These are phyloP conservation scores for Amniculicola lignicola DNA, from an alignment of 495 filamentous ascomycete genomes.

Conservation along the genomic window DNA sequence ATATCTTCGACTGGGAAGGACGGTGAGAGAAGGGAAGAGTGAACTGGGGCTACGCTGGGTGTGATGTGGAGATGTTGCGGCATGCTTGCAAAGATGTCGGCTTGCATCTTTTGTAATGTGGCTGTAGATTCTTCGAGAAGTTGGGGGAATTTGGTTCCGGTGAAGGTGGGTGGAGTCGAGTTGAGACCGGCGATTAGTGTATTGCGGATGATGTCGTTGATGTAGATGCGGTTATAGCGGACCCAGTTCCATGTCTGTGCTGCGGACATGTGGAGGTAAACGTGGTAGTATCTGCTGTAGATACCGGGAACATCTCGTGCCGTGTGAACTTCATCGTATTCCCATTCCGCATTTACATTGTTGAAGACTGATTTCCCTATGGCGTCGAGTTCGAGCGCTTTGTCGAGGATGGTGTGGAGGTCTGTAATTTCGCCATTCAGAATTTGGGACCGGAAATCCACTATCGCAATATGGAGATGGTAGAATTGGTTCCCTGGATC, in stretches of 20 bases:
- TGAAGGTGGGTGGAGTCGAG: conserved; percentile 4
- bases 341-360: conserved; percentile 1
- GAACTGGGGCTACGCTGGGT: not conserved
- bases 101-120: conserved; percentile 16
- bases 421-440: conserved; percentile 1
- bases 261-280: conserved; percentile 8
- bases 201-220: conserved; percentile 28
- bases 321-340: not conserved
- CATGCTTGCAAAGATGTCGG: conserved; percentile 23
- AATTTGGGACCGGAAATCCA: conserved; percentile 21
- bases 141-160: not conserved
- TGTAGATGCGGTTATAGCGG: conserved; percentile 21
- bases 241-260: conserved; percentile 30
- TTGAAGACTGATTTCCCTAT: not conserved
- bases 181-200: conserved; percentile 10
- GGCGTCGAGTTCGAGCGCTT: conserved; percentile 16
- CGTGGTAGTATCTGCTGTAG: conserved; percentile 17
- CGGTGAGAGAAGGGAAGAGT: not conserved
- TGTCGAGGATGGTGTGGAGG: conserved; percentile 10
- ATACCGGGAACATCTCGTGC: conserved; percentile 9
- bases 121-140: conserved; percentile 8
- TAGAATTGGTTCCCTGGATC: conserved; percentile 15
- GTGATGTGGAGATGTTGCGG: conserved; percentile 27
- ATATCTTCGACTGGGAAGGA: not conserved
- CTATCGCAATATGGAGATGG: conserved; percentile 6